These are phyloP conservation scores for Grigorovia humatica DNA, from an alignment of 805 yeast species.

Conservation along the genomic window DNA sequence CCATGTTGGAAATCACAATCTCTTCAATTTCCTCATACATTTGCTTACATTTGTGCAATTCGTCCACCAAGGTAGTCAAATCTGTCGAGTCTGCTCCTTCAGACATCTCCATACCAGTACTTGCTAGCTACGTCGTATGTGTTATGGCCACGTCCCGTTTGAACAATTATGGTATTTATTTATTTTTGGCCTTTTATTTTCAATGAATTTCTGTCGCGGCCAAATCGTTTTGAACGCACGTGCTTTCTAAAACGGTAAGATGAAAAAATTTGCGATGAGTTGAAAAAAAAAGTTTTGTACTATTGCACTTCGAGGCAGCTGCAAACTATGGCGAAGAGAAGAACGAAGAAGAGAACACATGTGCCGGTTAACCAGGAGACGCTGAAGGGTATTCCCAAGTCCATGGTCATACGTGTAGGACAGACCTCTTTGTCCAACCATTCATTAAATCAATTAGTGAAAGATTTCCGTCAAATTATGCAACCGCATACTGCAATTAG, in stretches of 20 bases:
- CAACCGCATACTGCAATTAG: constrained; percentile 94
- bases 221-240: not conserved
- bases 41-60: not conserved
- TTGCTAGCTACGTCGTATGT: not conserved
- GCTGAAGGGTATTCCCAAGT: constrained; percentile 66
- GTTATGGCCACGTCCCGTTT: not conserved
- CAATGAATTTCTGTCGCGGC: not conserved
- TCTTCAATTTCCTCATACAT: constrained; percentile 11
- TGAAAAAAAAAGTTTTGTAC: not conserved
- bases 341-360: constrained; percentile 81
- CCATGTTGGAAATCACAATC: constrained; percentile 11
- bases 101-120: too few relatives aligned
- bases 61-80: not conserved
- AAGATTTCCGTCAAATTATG: constrained; percentile 82
- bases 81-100: not conserved
- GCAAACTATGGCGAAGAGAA: constrained; percentile 42
- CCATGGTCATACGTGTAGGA: constrained; percentile 90
- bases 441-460: constrained; percentile 72
- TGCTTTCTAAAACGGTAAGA: not conserved
- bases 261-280: constrained; percentile 1
- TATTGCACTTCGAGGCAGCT: not conserved
- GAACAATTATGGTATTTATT: not conserved
- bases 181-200: not conserved
- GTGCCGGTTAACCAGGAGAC: constrained; percentile 48
- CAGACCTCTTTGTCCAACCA: constrained; percentile 45